Evolutionary conservation across 2,329 filamentous ascomycete species (phyloP).

Genomic region (Penicillium corylophilum): DNA sequence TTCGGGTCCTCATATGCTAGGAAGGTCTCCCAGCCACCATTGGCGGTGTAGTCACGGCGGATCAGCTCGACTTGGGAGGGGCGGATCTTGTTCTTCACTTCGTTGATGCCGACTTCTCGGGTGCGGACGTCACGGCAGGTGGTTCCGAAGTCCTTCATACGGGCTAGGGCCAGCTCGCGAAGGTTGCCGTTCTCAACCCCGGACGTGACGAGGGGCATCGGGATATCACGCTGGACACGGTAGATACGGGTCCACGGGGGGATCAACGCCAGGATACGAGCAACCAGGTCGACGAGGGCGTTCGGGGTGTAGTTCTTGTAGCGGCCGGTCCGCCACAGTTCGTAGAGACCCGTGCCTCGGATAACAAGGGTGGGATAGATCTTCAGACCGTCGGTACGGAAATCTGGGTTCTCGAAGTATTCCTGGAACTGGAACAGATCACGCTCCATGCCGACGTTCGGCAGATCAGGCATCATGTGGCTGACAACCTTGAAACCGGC

Average conservation of each 20-base stretch:
- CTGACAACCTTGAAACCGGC: slow-evolving; percentile 98
- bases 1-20: slow-evolving; percentile 97
- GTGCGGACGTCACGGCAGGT: slow-evolving; percentile 95
- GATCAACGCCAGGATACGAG: slow-evolving; percentile 89
- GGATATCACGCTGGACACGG: slow-evolving; percentile 95
- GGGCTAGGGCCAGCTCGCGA: slow-evolving; percentile 85
- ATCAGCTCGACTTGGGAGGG: slow-evolving; percentile 96
- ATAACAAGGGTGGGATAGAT: slow-evolving; percentile 98
- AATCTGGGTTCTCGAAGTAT: slow-evolving; percentile 95
- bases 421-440: slow-evolving; percentile 96
- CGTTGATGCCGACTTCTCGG: slow-evolving; percentile 95
- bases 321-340: slow-evolving; percentile 92
- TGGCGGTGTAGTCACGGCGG: slow-evolving; percentile 88
- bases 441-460: slow-evolving; percentile 97
- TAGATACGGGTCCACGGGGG: slow-evolving; percentile 99
- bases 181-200: slow-evolving; percentile 98
- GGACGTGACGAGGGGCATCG: slow-evolving; percentile 99
- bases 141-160: slow-evolving; percentile 99
- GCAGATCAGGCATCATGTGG: slow-evolving; percentile 99
- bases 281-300: slow-evolving; percentile 90
- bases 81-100: slow-evolving; percentile 97
- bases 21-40: slow-evolving; percentile 98
- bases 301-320: slow-evolving; percentile 99
- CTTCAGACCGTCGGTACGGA: slow-evolving; percentile 94
- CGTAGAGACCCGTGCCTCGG: slow-evolving; percentile 91